phyloP scores from a whole-genome alignment of 116 monocot genomes.

The Papilionanthe hybrid region DNA sequence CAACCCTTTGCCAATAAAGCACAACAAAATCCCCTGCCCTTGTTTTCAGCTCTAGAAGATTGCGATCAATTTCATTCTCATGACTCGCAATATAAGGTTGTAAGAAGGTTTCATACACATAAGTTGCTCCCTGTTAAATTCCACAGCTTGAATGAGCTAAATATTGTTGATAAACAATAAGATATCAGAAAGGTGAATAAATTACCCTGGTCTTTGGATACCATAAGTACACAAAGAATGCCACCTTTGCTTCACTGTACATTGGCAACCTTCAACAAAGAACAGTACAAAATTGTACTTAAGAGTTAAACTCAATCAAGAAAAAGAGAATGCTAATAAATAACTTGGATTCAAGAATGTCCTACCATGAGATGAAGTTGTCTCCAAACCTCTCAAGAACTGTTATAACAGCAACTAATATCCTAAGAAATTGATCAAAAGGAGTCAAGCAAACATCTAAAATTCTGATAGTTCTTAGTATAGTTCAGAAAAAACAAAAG shows the following conservation, averaged over 20 bases:
- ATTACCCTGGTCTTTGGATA: slow-evolving; percentile 49
- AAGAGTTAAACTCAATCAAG: slow-evolving; percentile 2
- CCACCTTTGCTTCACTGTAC: slow-evolving; percentile 55
- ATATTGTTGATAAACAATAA: neutral
- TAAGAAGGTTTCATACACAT: slow-evolving; percentile 70
- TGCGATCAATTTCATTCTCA: slow-evolving; percentile 76
- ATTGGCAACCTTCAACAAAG: slow-evolving; percentile 38
- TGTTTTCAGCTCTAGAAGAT: slow-evolving; percentile 59
- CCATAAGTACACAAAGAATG: slow-evolving; percentile 55
- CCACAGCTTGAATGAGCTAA: neutral
- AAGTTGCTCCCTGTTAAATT: slow-evolving; percentile 12
- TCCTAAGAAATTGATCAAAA: slow-evolving; percentile 23
- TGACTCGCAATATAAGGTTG: slow-evolving; percentile 58
- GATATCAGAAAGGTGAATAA: neutral
- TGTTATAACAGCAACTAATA: slow-evolving; percentile 43
- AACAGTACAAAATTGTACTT: neutral
- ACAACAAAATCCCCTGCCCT: slow-evolving; percentile 47
- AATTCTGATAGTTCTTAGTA: neutral
- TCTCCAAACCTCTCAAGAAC: slow-evolving; percentile 54
- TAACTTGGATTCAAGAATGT: neutral
- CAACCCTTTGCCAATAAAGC: slow-evolving; percentile 54
- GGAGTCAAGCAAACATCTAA: neutral
- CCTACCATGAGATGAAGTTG: slow-evolving; percentile 44
- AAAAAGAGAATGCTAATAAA: neutral
- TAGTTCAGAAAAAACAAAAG: neutral